Conservation (phyloP, 306 rosid species). For the Medicago truncatula region MtrunA17r5.0-ANR NC_053043.1:50609501-50610000, state of each 20-base stretch:
- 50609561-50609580: neutral
- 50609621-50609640: neutral
- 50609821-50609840: constrained; percentile 69
- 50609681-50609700: neutral
- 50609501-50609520: neutral
- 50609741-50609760: constrained; percentile 73
- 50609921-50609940: constrained; percentile 45
- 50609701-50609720: constrained; percentile 56
- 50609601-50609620: neutral
- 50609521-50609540: neutral
- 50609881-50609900: neutral
- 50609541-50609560: neutral
- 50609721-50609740: constrained; percentile 45
- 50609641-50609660: neutral
- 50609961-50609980: neutral
- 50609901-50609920: neutral
- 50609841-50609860: constrained; percentile 7
- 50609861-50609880: neutral
- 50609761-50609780: constrained; percentile 73
- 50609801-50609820: constrained; percentile 60
- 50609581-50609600: neutral
- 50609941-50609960: constrained; percentile 46
- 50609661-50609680: neutral
- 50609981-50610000: neutral
- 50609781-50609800: constrained; percentile 87